These are phyloP conservation scores for Elsinoe arachidis DNA, from an alignment of 2,329 filamentous ascomycete genomes.

Conservation along the genomic window DNA sequence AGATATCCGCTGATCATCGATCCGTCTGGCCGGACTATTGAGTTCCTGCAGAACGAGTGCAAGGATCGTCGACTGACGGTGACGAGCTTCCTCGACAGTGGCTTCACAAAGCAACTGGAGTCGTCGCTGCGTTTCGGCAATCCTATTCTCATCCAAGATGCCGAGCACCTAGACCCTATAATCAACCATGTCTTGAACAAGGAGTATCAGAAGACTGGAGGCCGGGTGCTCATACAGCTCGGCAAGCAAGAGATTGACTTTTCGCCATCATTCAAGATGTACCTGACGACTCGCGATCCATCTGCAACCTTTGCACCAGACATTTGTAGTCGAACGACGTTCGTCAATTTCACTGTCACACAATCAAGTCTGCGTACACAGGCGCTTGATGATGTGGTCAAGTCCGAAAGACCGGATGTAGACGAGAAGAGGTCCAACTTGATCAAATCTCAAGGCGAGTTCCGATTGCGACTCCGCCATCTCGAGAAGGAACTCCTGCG, in stretches of 20 bases:
- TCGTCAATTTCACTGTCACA: constrained; percentile 98
- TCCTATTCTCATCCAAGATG: constrained; percentile 95
- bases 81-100: constrained; percentile 95
- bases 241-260: constrained; percentile 99
- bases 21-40: constrained; percentile 85
- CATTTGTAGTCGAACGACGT: constrained; percentile 95
- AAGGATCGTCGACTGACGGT: constrained; percentile 89
- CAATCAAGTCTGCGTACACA: constrained; percentile 98
- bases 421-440: constrained; percentile 94
- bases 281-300: constrained; percentile 89
- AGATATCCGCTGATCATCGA: constrained; percentile 97
- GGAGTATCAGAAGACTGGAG: constrained; percentile 97
- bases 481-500: constrained; percentile 90
- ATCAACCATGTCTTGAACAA: constrained; percentile 99
- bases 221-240: constrained; percentile 94
- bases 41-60: constrained; percentile 91
- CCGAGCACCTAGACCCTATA: constrained; percentile 92
- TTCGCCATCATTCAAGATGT: constrained; percentile 90
- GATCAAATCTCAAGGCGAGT: constrained; percentile 97
- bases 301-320: constrained; percentile 93
- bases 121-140: constrained; percentile 96
- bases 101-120: constrained; percentile 95
- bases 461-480: constrained; percentile 94
- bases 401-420: constrained; percentile 93
- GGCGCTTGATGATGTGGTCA: constrained; percentile 92